Base-by-base conservation (phyloP, 2,329 filamentous ascomycete species). In the Mollisia scopiformis region DNA sequence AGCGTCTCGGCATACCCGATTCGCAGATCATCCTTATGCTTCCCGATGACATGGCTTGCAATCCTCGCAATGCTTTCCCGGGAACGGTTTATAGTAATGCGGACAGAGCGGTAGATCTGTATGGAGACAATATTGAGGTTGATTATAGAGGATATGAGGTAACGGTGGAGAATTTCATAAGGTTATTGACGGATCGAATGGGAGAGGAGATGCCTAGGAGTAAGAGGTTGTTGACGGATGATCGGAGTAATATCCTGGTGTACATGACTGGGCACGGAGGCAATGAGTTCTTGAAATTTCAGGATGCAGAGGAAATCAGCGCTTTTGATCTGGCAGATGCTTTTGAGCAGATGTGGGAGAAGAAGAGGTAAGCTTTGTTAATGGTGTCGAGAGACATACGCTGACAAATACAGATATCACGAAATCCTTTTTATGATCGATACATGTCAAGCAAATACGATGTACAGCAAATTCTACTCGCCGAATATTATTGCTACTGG, bases 371-470 rank as follows among this genome's bases (percentile, higher is more conserved):
- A 50, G 47, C 37, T 10, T 3, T 19, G 19, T 49, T 31, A 3
- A 16, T 3, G n/a, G 2, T 49, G 35, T n/a, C 27, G 30, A 23
- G n/a, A 33, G 50, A 10, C 16, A n/a, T 14, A 28, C 27, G 21
- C 50, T 62, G 30, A 59, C 31, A 4, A 3, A 11, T 35, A 31
- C 66, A 90, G 89, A 74, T 99, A 98, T 77, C 92, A 98, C 75
- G 95, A 99, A 77, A 88, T 99, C 69, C 86, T 99, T 60, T 99
- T 99, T 82, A 99, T 99, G 95, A 99, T 99, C 77, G 95, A 99
- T 76, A 99, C 95, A 0, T 99, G 95, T 79, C 95, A 99, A 79
- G 95, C 95, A 58, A 99, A 99, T 76, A 99, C 95, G 31, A 97
- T 99, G 93, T 99, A 97, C 79, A 94, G 89, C 74, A 94, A 97